These are phyloP conservation scores for Termitomyces sp. DNA, from an alignment of 768 basidiomycete species.

Conservation along the genomic window DNA sequence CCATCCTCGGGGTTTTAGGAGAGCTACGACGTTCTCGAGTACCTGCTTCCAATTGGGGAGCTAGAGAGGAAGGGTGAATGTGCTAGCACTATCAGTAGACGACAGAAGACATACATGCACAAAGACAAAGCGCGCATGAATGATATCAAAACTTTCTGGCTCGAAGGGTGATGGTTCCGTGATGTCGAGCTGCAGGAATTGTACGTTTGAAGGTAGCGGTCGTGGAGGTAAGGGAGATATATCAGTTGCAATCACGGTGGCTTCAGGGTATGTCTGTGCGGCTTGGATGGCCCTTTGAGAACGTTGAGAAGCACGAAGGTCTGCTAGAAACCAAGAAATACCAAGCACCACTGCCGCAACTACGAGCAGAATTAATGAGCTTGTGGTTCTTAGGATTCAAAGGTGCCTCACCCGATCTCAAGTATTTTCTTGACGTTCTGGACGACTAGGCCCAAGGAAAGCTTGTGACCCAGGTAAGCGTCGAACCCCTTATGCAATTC, in stretches of 20 bases:
- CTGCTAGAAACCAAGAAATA: not conserved
- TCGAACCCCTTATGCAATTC: conserved; percentile 5
- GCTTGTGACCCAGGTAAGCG: conserved; percentile 3
- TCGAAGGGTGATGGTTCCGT: not conserved
- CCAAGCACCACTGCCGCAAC: conserved; percentile 6
- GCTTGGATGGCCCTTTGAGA: conserved; percentile 3
- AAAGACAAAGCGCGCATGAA: no score
- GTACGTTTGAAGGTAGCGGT: not conserved
- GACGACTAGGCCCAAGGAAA: not conserved
- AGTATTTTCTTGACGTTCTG: not conserved
- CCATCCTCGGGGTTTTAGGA: no score
- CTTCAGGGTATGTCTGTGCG: no score
- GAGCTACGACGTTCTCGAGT: no score
- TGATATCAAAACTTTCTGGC: not conserved
- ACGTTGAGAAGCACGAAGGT: not conserved
- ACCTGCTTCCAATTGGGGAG: no score
- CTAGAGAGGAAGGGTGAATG: not conserved
- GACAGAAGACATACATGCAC: not conserved
- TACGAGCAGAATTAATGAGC: not conserved
- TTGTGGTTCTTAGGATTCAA: no score
- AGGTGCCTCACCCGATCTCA: not conserved
- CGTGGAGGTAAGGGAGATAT: conserved; percentile 1
- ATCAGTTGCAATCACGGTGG: conserved; percentile 5
- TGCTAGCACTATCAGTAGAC: not conserved
- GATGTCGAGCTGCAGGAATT: not conserved